A percentile compares a stretch with the other conserved stretches of the same genome.
Evolutionary conservation across 352 stramenopile species (phyloP).

Genomic region (Globisporangium emineosum): DNA sequence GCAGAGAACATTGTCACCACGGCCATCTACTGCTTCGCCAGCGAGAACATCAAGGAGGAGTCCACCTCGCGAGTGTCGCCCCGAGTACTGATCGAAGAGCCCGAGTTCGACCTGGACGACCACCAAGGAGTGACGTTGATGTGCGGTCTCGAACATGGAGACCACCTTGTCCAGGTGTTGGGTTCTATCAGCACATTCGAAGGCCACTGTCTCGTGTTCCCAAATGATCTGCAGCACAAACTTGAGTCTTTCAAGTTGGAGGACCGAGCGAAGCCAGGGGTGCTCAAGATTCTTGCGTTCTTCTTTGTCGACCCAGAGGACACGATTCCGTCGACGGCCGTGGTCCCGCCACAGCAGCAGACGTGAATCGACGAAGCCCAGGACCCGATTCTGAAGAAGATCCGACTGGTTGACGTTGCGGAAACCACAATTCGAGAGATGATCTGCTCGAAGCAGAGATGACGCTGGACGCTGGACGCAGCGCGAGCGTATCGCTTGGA

Average conservation of each 20-base stretch:
- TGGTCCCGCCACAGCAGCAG: conserved; percentile 38
- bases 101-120: conserved; percentile 27
- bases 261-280: conserved; percentile 25
- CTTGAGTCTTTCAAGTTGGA: conserved; percentile 42
- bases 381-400: conserved; percentile 6
- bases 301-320: conserved; percentile 42
- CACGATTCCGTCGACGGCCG: conserved; percentile 26
- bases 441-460: not conserved
- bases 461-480: conserved; percentile 19
- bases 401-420: conserved; percentile 15
- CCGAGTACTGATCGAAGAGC: conserved; percentile 26
- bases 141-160: conserved; percentile 25
- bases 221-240: conserved; percentile 38
- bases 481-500: conserved; percentile 20
- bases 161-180: conserved; percentile 23
- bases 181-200: conserved; percentile 20
- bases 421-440: conserved; percentile 23
- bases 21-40: conserved; percentile 44
- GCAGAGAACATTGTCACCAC: conserved; percentile 42
- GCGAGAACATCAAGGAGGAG: conserved; percentile 36
- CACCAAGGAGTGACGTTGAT: conserved; percentile 21
- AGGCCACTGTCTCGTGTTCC: conserved; percentile 35
- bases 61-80: conserved; percentile 30
- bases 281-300: conserved; percentile 43
- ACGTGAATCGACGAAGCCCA: conserved; percentile 24